phyloP scores from a whole-genome alignment of 306 rosid genomes.

The Canavalia ensiformis region DNA sequence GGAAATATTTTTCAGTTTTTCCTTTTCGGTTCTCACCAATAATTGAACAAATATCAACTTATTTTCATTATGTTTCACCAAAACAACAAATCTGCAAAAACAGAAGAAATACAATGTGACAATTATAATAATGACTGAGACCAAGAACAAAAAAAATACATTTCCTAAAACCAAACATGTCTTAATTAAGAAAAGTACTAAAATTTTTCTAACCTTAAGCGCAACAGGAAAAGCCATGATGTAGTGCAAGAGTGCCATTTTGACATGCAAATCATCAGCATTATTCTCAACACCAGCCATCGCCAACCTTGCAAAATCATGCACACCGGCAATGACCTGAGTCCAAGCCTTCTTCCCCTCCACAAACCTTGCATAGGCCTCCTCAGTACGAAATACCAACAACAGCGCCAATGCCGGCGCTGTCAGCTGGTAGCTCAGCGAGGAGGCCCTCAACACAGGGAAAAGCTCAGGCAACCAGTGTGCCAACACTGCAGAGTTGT shows the following conservation, averaged over 20 bases:
- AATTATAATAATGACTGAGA: no score
- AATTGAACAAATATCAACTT: no score
- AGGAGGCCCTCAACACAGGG: slow-evolving; percentile 61
- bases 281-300: slow-evolving; percentile 51
- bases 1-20: no score
- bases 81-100: no score
- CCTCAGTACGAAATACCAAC: slow-evolving; percentile 79
- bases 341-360: slow-evolving; percentile 82
- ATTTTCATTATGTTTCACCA: no score
- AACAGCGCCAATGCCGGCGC: slow-evolving; percentile 77
- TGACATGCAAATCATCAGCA: slow-evolving; percentile 51
- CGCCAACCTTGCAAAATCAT: slow-evolving; percentile 64
- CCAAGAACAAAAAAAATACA: no score
- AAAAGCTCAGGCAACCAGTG: slow-evolving; percentile 39
- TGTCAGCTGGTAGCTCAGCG: slow-evolving; percentile 72
- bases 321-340: slow-evolving; percentile 60
- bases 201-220: slow-evolving; percentile 58
- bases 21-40: no score
- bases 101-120: no score
- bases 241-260: slow-evolving; percentile 70
- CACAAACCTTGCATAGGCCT: slow-evolving; percentile 71
- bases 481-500: slow-evolving; percentile 57
- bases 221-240: slow-evolving; percentile 72
- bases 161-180: no score
- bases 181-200: no score